Percentiles rank a stretch among this genome's conserved stretches.
These are phyloP conservation scores for Steccherinum ochraceum DNA, from an alignment of 768 basidiomycete species.

Conservation along the genomic window DNA sequence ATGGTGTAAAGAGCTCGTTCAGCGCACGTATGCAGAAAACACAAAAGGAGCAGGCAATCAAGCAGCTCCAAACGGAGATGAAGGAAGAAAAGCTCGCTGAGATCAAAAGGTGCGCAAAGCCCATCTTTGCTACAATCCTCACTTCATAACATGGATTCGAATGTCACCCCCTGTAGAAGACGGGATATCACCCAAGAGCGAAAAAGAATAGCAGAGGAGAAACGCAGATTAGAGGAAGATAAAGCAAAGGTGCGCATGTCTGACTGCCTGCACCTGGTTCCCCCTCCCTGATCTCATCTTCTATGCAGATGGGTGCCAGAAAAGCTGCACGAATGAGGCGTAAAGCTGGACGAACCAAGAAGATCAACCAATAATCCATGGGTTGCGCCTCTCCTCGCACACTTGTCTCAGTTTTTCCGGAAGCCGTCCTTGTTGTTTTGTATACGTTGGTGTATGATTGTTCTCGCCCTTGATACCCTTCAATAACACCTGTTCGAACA, in stretches of 20 bases:
- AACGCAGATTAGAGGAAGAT: constrained; percentile 54
- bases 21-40: constrained; percentile 71
- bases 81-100: constrained; percentile 74
- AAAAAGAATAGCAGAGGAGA: constrained; percentile 68
- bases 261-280: too few relatives aligned
- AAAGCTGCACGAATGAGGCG: constrained; percentile 70
- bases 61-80: constrained; percentile 66
- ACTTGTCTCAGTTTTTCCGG: too few relatives aligned
- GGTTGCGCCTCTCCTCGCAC: too few relatives aligned
- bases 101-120: constrained; percentile 42
- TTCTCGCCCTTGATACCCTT: too few relatives aligned
- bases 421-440: too few relatives aligned
- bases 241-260: constrained; percentile 46
- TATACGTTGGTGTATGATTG: too few relatives aligned
- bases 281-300: too few relatives aligned
- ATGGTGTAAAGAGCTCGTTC: constrained; percentile 56
- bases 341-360: constrained; percentile 72
- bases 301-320: constrained; percentile 67
- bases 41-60: constrained; percentile 59
- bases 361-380: constrained; percentile 61
- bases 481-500: too few relatives aligned
- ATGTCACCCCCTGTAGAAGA: too few relatives aligned
- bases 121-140: too few relatives aligned
- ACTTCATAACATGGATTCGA: too few relatives aligned
- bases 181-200: constrained; percentile 65